Evolutionary conservation across 2,329 filamentous ascomycete genomes (phyloP), one percentile per base, ranked within the genome.

Genomic region (Colletotrichum gigasporum): DNA sequence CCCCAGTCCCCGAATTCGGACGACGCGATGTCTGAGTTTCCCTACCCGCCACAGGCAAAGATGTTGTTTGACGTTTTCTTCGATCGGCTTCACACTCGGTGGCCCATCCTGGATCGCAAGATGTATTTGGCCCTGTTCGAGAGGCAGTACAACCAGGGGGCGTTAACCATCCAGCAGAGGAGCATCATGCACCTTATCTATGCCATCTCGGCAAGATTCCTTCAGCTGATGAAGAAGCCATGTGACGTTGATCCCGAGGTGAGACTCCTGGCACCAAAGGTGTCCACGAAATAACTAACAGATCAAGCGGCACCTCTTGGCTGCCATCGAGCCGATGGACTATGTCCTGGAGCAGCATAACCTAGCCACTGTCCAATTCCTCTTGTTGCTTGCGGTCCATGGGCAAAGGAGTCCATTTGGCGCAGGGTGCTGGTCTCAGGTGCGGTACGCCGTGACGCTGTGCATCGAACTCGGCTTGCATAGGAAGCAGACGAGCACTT

Each of bases 401-500:
- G 73, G 74, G 9, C 71, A 75, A n/a, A 66, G 76, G 16, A 71
- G 74, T 3, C 74, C 75, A 1, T 71, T 73, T n/a, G 75, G 75
- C 8, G 72, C 75, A 1, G 76, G 75, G 0, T 71, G 76, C 3
- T 78, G 75, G 75, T 72, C 72, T 1, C 74, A 75, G 34, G 68
- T 76, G 5, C 65, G 75, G 4, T 70, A 74, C 16, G 74, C 75
- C 11, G 68, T 73, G 18, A 68, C 72, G 1, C 61, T 75, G 0
- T 73, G 71, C 42, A 74, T 76, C 35, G 74, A 76, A 28, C 66
- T 76, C 2, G 75, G 75, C 1, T 66, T 77, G 0, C 75, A 77
- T 51, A 62, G 73, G 3, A 67, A 69, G 42, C 63, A 66, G 1
- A 57, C 48, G 0, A 34, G 18, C 2, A 44, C 34, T 2, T 48